These are phyloP conservation scores for Dryas octopetala DNA, from an alignment of 306 rosid genomes.

Conservation along the genomic window DNA sequence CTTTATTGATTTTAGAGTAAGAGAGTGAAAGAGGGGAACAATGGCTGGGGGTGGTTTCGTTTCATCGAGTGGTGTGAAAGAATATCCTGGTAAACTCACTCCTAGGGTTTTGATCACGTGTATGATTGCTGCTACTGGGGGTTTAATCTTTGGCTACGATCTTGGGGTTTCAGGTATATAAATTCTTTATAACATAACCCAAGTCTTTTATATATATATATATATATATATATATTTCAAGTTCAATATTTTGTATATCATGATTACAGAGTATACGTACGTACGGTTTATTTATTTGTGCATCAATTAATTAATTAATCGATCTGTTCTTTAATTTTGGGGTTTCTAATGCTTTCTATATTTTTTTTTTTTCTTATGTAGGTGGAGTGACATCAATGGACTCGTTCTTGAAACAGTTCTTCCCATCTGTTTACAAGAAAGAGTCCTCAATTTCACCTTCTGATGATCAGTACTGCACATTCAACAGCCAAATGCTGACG, in stretches of 20 bases:
- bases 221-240: too few species aligned
- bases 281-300: too few species aligned
- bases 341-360: too few species aligned
- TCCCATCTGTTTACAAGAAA: constrained; percentile 53
- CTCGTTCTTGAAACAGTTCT: constrained; percentile 47
- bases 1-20: background rate
- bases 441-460: constrained; percentile 32
- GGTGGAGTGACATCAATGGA: constrained; percentile 92
- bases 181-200: too few species aligned
- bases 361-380: background rate
- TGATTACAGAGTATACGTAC: too few species aligned
- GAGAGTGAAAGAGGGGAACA: background rate
- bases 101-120: constrained; percentile 51
- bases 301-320: too few species aligned
- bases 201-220: too few species aligned
- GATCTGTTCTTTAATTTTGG: too few species aligned
- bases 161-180: constrained; percentile 77
- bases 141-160: constrained; percentile 81
- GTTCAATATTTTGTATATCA: too few species aligned
- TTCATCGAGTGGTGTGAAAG: constrained; percentile 7
- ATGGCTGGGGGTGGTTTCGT: constrained; percentile 35
- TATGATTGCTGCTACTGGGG: constrained; percentile 64
- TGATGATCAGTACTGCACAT: constrained; percentile 61
- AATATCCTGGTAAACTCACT: constrained; percentile 57
- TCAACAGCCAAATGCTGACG: constrained; percentile 55